phyloP scores from a whole-genome alignment of 768 basidiomycete genomes.

The Lactifluus pinguis region DNA sequence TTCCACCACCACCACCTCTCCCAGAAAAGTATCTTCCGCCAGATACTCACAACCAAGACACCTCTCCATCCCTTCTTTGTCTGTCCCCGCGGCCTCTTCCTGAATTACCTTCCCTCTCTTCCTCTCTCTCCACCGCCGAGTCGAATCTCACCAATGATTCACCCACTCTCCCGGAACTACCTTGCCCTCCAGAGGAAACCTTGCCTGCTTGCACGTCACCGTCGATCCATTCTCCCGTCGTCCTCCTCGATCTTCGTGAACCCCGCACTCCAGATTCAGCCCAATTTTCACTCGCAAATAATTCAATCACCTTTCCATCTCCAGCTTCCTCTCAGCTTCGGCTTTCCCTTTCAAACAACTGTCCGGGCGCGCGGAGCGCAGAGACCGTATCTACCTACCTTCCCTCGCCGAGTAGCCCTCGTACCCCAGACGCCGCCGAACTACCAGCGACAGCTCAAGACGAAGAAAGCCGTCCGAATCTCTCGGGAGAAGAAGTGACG shows the following conservation, averaged over 20 bases:
- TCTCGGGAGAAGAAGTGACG: not conserved
- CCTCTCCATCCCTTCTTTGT: constrained; percentile 8
- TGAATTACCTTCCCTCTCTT: constrained; percentile 17
- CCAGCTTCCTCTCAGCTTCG: constrained; percentile 14
- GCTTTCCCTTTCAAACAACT: constrained; percentile 12
- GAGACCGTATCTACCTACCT: constrained; percentile 6
- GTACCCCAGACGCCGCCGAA: not conserved
- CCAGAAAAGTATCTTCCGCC: not conserved
- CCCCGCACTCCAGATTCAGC: constrained; percentile 18
- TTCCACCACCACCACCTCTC: constrained; percentile 8
- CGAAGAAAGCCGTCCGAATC: not conserved
- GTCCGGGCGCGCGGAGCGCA: not conserved
- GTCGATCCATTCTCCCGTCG: not conserved
- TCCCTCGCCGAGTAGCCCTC: not conserved
- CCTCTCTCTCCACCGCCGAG: constrained; percentile 13
- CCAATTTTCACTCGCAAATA: constrained; percentile 14
- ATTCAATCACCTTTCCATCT: constrained; percentile 11
- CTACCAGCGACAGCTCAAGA: not conserved
- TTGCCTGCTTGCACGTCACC: not conserved
- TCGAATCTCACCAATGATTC: constrained; percentile 1
- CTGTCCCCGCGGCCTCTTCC: constrained; percentile 15
- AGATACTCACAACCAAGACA: not conserved
- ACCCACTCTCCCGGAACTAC: not conserved
- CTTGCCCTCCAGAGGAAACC: not conserved
- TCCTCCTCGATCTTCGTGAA: constrained; percentile 13